Percentiles rank a stretch among this genome's conserved stretches.
Evolutionary conservation across 768 basidiomycete species (phyloP).

Genomic region (Xerocomellus amylosporus): DNA sequence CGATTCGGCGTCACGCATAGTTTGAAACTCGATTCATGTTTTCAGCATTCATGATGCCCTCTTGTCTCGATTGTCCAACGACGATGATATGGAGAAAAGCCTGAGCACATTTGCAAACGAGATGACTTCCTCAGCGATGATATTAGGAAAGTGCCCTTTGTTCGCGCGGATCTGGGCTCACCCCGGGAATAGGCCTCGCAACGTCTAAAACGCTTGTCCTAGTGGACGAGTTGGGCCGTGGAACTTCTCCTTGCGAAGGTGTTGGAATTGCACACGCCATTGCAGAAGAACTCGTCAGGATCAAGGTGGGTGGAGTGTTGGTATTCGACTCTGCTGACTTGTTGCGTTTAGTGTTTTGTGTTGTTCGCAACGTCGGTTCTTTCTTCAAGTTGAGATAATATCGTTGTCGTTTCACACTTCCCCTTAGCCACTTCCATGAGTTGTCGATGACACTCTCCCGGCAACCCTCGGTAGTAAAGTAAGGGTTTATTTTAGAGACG

Average conservation of each 20-base stretch:
- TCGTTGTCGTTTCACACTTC: conserved; percentile 1
- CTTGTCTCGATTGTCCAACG: conserved; percentile 86
- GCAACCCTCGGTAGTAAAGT: conserved; percentile 82
- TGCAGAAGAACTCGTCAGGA: conserved; percentile 68
- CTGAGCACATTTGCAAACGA: conserved; percentile 95
- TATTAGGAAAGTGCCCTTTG: conserved; percentile 53
- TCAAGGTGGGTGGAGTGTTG: conserved; percentile 50
- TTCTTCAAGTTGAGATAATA: background rate
- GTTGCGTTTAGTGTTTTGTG: conserved; percentile 59
- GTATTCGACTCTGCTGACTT: background rate
- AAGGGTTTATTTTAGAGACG: conserved; percentile 22
- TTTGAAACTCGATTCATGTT: background rate
- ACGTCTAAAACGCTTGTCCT: conserved; percentile 70
- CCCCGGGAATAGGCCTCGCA: conserved; percentile 53
- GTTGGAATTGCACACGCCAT: conserved; percentile 83
- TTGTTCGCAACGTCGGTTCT: conserved; percentile 82
- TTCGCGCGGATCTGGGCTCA: background rate
- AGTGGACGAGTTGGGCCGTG: conserved; percentile 91
- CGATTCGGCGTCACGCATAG: background rate
- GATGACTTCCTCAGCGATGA: conserved; percentile 91
- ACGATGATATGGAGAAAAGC: conserved; percentile 86
- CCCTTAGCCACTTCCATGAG: conserved; percentile 71
- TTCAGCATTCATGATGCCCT: conserved; percentile 77
- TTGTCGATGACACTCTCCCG: conserved; percentile 71
- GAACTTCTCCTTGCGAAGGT: conserved; percentile 82